Base-by-base conservation (phyloP, 2,329 filamentous ascomycete species). In the Colletotrichum salicis region DNA sequence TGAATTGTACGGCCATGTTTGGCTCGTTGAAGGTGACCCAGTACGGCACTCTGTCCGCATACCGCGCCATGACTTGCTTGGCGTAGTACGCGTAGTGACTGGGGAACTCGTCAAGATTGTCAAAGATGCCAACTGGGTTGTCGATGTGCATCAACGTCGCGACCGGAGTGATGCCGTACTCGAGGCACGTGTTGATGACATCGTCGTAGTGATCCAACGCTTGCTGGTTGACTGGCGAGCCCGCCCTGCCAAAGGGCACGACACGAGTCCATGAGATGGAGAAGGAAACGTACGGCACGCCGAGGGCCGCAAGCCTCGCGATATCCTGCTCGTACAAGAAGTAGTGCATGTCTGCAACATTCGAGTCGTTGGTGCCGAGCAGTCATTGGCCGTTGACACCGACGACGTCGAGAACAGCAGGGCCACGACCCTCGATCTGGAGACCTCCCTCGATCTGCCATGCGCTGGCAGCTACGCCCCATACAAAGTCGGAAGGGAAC, bases 301-400 rank as follows among this genome's bases (percentile, higher is more conserved):
- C 87, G 77, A 89, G 82, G 3, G 84, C 81, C 1, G 86, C 86
- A 10, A 89, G 80, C 0, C 86, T 82, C 69, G 85, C 86, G 55
- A 89, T 87, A 54, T 89, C 86, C 77, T 88, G 87, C 76, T 88
- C 88, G 75, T 88, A 89, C 8, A 87, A 77, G 71, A 87, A 89
- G 75, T 88, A 89, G 67, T 88, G 83, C 77, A 87, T 85, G 54
- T 84, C 86, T 2, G 84, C 84, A 45, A 82, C 79, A 65, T 83
- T 67, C 11, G 64, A 81, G 33, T 77, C 70, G 55, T 82, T 80
- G 4, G 72, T 64, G 2, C 76, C 64, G 4, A 67, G 33, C 5
- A 58, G 29, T 12, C 64, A 57, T 12, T 67, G 60, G 5, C 75
- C 74, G 35, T 77, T 74, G 5, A 61, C 69, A 2, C 79, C 74